Conservation (phyloP, 768 basidiomycete species). For the Suillus sp. region DNA sequence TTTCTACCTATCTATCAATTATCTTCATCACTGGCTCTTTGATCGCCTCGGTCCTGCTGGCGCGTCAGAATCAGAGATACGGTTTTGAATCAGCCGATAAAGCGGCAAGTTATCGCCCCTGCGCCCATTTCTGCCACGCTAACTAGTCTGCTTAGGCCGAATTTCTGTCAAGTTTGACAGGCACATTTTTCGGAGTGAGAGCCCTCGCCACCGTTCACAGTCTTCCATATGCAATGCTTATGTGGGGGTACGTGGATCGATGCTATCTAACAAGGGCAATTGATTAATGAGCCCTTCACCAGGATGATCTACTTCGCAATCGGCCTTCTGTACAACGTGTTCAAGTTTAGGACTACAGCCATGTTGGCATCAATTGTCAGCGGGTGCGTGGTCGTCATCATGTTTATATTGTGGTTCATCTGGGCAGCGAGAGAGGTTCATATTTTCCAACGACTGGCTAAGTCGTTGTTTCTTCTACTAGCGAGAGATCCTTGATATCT, state of each 20-base stretch:
- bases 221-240: slow-evolving; percentile 34
- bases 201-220: slow-evolving; percentile 35
- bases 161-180: slow-evolving; percentile 26
- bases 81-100: slow-evolving; percentile 25
- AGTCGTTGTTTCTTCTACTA: not conserved
- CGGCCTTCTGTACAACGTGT: slow-evolving; percentile 28
- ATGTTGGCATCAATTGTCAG: slow-evolving; percentile 21
- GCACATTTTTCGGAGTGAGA: slow-evolving; percentile 26
- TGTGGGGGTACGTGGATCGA: slow-evolving; percentile 30
- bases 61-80: slow-evolving; percentile 38
- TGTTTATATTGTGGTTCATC: slow-evolving; percentile 25
- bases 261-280: not conserved
- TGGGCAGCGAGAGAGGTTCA: not conserved
- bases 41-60: slow-evolving; percentile 37
- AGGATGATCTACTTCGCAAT: slow-evolving; percentile 32
- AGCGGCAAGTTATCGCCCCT: slow-evolving; percentile 29
- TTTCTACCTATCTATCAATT: slow-evolving; percentile 43
- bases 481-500: not conserved
- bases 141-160: slow-evolving; percentile 18
- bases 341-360: slow-evolving; percentile 18
- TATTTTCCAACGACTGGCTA: not conserved
- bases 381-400: slow-evolving; percentile 18
- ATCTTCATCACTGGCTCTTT: slow-evolving; percentile 39
- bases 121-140: not conserved
- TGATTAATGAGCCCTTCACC: not conserved